phyloP scores from a whole-genome alignment of 31 red algal species.

The Odonthalia washingtoniensis region DNA sequence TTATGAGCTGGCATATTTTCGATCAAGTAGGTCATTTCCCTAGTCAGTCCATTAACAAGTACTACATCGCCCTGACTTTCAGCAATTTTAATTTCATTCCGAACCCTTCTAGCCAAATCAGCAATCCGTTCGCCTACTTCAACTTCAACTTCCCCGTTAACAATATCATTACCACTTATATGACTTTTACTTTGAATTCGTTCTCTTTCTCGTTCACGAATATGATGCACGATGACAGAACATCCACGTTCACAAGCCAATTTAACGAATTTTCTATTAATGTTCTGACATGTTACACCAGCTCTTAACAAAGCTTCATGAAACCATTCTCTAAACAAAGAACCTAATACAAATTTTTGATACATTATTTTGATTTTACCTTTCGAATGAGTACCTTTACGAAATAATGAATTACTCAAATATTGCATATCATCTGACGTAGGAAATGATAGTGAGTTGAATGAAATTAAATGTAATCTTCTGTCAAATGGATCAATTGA shows the following conservation, averaged over 20 bases:
- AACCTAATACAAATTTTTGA: conserved; percentile 45
- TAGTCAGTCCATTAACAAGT: too few species aligned
- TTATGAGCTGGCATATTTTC: too few species aligned
- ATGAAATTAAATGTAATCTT: conserved; percentile 26
- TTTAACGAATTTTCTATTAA: conserved; percentile 33
- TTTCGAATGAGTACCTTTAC: conserved; percentile 6
- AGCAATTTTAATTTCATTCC: too few species aligned
- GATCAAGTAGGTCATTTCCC: neutral
- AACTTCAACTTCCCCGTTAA: too few species aligned
- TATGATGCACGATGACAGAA: neutral
- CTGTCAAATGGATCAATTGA: conserved; percentile 58
- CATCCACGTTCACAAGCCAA: conserved; percentile 48
- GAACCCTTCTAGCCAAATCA: too few species aligned
- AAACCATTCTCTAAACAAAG: conserved; percentile 63
- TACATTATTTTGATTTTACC: conserved; percentile 35
- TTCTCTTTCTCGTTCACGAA: too few species aligned
- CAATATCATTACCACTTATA: too few species aligned
- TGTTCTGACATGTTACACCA: conserved; percentile 24
- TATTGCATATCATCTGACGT: conserved; percentile 43
- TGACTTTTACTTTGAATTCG: too few species aligned
- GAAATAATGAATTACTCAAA: neutral
- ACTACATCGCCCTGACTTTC: too few species aligned
- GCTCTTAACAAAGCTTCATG: conserved; percentile 6
- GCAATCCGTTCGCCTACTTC: too few species aligned
- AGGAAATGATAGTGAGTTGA: conserved; percentile 40